Evolutionary conservation across 257 asterid genomes (phyloP).

Genomic region (Rubia yunnanensis): DNA sequence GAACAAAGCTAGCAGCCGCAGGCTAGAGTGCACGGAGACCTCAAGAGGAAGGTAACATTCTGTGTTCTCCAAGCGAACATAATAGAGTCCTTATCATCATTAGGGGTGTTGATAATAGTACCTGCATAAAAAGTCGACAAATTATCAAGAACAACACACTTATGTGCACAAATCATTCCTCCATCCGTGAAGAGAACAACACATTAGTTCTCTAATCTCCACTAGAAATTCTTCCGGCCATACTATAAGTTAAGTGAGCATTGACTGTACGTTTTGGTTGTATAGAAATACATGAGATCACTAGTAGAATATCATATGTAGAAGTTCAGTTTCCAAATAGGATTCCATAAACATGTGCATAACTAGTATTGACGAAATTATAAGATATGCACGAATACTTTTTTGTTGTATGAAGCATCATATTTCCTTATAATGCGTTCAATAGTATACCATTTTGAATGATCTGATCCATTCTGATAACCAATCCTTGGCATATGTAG

Average conservation of each 20-base stretch:
- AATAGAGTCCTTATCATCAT: slow-evolving; percentile 14
- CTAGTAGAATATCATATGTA: not conserved
- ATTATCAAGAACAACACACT: not conserved
- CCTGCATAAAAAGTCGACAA: slow-evolving; percentile 29
- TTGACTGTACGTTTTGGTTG: not conserved
- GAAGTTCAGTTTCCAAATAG: not conserved
- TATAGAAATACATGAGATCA: not conserved
- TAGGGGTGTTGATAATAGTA: slow-evolving; percentile 59
- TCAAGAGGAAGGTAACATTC: not conserved
- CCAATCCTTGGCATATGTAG: slow-evolving; percentile 93
- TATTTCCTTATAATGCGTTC: slow-evolving; percentile 83
- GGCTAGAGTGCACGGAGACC: not conserved
- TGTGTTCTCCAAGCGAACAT: not conserved
- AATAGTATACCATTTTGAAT: slow-evolving; percentile 83
- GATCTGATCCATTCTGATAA: slow-evolving; percentile 64
- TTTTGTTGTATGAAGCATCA: slow-evolving; percentile 53
- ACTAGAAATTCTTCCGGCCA: too few species aligned
- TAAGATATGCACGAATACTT: slow-evolving; percentile 47
- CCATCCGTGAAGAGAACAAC: not conserved
- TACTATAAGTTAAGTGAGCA: not conserved
- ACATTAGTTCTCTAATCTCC: not conserved
- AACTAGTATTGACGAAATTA: not conserved
- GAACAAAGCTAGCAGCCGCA: not conserved
- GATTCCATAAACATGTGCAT: not conserved
- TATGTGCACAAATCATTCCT: not conserved